Base-by-base conservation (phyloP, 352 stramenopile genomes). In the Aphanomyces euteiches region DNA sequence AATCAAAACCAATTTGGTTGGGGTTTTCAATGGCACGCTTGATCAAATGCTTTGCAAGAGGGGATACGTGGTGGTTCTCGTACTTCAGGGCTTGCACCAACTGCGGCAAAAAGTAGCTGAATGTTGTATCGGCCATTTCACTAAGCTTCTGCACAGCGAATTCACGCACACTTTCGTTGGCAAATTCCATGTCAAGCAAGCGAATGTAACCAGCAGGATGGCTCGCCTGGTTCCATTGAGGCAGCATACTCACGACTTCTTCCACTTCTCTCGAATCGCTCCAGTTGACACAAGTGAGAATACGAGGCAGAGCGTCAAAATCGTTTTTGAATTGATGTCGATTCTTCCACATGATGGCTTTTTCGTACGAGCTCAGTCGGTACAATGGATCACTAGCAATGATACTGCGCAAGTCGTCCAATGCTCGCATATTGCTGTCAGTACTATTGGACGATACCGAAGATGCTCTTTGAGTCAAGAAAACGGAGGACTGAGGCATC, bases 11-110 rank as follows among this genome's bases (percentile, higher is more conserved):
- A 60, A 96, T 93, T 60, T 93, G 83, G 69, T 95, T 93, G 8
- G 88, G 89, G 56, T 94, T 94, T 74, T 92, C 92, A 60, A 95
- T 93, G 0, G 87, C 89, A 28, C 89, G 84, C 61, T 93, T 84
- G n/a, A 96, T 90, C 5, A 96, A 74, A 53, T 92, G 73, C 73
- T 90, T 81, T 1, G 83, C 75, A 7, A 96, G 67, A 3, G 89
- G 79, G 2, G 84, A 93, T 34, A 90, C 75, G 69, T 95, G 85
- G 56, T 96, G 87, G 72, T 88, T 91, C 70, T 96, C 89, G 47
- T 91, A 95, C 76, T 96, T 96, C 58, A 96, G 82, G 10, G 86
- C 87, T 64, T 96, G 89, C 10, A 96, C 87, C 17, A 96, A 85
- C 66, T 96, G 89, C 0, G 87, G 88, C 38, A 96, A 78, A 61